Evolutionary conservation across 306 rosid genomes (phyloP), one percentile per base, ranked within the genome.

Genomic region (Quillaja saponaria): DNA sequence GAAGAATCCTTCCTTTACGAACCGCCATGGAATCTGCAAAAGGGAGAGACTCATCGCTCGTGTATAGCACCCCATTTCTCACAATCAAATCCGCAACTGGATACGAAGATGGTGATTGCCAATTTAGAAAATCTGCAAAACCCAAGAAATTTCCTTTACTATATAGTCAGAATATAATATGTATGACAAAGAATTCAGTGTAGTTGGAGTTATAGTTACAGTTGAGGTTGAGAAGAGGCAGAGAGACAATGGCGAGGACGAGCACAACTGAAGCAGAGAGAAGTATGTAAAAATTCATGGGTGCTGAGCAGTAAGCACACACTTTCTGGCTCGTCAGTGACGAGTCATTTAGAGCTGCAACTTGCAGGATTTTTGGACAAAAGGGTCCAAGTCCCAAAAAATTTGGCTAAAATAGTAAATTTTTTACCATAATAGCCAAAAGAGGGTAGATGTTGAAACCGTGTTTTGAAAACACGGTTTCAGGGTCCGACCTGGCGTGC

Each of bases 1-100:
- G 81, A 69, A 90, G 76, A 74, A 90, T 71, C 73, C 85, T 76
- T 48, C 96, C 87, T 58, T 70, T 67, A 57, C 64, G 80, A 48
- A 90, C 75, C 4, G 96, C 96, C 88, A 85, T 80, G 61, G 96
- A 83, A 7, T 83, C 77, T 12, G 89, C 94, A 52, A 87, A 87
- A 34, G 90, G 88, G 55, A 87, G 76, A 56, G 90, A 71, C 1
- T 83, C 96, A 49, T 87, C 84, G 47, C 92, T 74, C 1, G 96
- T 85, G 79, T 70, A 87, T 61, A 87, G 82, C 21, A 78, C 72
- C 14, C 78, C 95, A 75, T 90, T 85, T 48, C 21, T 81, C 14
- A 87, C 37, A 45, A 90, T 65, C 74, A 90, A 73, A 65, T 87
- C 96, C 4, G 85, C 88, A 11, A 55, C 58, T 4, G 71, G 55